Conservation (phyloP, 257 asterid species). For the Handroanthus guayacan region DNA sequence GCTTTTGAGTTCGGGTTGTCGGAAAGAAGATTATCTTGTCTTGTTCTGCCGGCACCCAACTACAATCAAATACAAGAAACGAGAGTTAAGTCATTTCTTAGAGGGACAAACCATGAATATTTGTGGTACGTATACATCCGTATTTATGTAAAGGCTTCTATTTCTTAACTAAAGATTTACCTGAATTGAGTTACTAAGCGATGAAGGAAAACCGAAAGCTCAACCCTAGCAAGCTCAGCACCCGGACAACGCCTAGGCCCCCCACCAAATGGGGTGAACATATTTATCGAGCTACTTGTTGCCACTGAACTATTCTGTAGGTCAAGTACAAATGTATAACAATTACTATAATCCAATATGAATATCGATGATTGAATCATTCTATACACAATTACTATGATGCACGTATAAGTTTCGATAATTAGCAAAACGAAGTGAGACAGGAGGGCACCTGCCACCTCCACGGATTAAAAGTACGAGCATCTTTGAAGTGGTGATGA, state of each 20-base stretch:
- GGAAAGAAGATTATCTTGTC: constrained; percentile 94
- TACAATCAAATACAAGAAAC: constrained; percentile 36
- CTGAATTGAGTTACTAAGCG: constrained; percentile 86
- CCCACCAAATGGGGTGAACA: constrained; percentile 89
- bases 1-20: constrained; percentile 81
- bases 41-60: constrained; percentile 85
- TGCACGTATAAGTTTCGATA: background rate
- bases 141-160: background rate
- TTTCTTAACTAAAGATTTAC: constrained; percentile 35
- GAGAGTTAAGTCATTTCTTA: background rate
- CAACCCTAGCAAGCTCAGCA: constrained; percentile 92
- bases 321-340: background rate
- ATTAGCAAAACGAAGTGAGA: background rate
- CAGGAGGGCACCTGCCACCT: constrained; percentile 80
- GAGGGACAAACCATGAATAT: no score
- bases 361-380: background rate
- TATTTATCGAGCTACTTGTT: constrained; percentile 41
- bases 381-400: background rate
- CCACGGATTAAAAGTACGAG: constrained; percentile 95
- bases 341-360: background rate
- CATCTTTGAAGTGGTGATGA: constrained; percentile 77
- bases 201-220: constrained; percentile 93
- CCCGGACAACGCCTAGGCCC: constrained; percentile 99
- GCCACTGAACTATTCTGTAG: constrained; percentile 47
- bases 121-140: no score